A percentile compares a stretch with the other conserved stretches of the same genome.
Conservation (phyloP, 2,329 filamentous ascomycete species). For the Phialocephala sp. region DNA sequence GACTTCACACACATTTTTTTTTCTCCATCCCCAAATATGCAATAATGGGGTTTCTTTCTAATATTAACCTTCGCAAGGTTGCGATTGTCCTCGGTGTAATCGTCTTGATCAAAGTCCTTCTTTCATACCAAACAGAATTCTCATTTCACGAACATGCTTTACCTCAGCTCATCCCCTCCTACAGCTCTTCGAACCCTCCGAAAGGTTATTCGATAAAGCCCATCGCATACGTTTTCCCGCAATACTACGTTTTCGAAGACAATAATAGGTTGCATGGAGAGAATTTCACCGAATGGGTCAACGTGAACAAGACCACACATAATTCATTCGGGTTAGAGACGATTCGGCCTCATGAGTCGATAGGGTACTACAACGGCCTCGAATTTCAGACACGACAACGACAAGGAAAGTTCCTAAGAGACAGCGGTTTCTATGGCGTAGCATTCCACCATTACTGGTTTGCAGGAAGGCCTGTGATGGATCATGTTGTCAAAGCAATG, state of each 20-base stretch:
- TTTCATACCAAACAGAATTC: not conserved
- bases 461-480: conserved; percentile 24
- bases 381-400: conserved; percentile 22
- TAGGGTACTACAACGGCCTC: conserved; percentile 28
- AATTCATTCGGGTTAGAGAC: conserved; percentile 24
- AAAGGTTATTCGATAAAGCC: conserved; percentile 21
- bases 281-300: conserved; percentile 26
- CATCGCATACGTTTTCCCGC: conserved; percentile 23
- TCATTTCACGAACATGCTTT: not conserved
- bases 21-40: not conserved
- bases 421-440: conserved; percentile 20
- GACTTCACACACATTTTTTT: conserved; percentile 9
- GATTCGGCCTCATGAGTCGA: conserved; percentile 23
- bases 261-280: conserved; percentile 21
- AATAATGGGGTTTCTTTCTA: conserved; percentile 8
- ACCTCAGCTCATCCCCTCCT: not conserved
- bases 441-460: conserved; percentile 28
- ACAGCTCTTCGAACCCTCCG: not conserved
- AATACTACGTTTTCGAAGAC: conserved; percentile 24
- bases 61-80: conserved; percentile 7
- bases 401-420: conserved; percentile 25
- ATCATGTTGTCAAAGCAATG: conserved; percentile 24
- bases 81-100: conserved; percentile 3
- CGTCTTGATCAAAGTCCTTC: conserved; percentile 7
- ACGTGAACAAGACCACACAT: conserved; percentile 21